These are phyloP conservation scores for Paraphaeosphaeria sporulosa DNA, from an alignment of 2,329 filamentous ascomycete species.

Conservation along the genomic window DNA sequence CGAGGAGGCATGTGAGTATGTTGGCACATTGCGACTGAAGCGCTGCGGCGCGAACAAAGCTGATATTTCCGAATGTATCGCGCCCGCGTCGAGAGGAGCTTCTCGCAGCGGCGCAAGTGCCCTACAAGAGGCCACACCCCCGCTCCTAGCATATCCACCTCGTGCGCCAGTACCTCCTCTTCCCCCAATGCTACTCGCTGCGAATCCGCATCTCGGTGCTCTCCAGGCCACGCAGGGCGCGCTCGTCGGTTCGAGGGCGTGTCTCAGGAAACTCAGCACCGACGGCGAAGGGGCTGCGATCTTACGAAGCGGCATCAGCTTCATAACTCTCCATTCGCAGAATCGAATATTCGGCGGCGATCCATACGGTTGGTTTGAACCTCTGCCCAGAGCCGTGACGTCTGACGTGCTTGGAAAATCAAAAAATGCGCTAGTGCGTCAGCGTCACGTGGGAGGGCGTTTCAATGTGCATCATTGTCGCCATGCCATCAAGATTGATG, in stretches of 20 bases:
- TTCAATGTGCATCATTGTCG: conserved; percentile 1
- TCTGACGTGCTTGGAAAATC: conserved; percentile 23
- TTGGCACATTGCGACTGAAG: background rate
- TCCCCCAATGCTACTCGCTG: conserved; percentile 10
- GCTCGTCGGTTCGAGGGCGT: conserved; percentile 38
- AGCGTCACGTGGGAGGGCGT: conserved; percentile 36
- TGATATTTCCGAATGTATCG: background rate
- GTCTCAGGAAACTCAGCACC: conserved; percentile 47
- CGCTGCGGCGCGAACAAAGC: background rate
- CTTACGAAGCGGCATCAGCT: conserved; percentile 41
- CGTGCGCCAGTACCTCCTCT: conserved; percentile 11
- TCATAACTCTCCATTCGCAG: conserved; percentile 45
- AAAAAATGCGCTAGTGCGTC: conserved; percentile 27
- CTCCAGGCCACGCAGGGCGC: conserved; percentile 32
- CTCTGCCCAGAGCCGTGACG: conserved; percentile 14
- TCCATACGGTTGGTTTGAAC: conserved; percentile 35
- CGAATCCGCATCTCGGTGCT: conserved; percentile 27
- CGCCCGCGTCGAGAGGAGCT: conserved; percentile 9
- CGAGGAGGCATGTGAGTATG: background rate
- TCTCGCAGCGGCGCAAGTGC: conserved; percentile 16
- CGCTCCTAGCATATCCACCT: conserved; percentile 7
- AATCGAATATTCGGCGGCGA: conserved; percentile 27
- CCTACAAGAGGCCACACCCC: conserved; percentile 2
- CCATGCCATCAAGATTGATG: background rate
- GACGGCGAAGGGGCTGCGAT: conserved; percentile 45